Conservation (phyloP, 257 asterid species). For the Coffea eugenioides region DNA sequence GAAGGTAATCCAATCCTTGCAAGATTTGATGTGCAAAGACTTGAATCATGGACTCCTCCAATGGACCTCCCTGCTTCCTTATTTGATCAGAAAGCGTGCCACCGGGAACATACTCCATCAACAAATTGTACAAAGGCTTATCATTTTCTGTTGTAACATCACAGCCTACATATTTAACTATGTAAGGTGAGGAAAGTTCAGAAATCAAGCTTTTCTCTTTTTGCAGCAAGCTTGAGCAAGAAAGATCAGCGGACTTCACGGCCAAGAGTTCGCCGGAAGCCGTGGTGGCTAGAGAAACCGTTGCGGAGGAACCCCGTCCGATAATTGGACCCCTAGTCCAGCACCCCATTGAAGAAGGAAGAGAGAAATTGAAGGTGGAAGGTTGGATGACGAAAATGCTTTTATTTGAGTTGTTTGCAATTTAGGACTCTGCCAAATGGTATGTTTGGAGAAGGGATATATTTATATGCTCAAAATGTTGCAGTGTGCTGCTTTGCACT, state of each 20-base stretch:
- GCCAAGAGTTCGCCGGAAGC: conserved; percentile 57
- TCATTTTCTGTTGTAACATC: conserved; percentile 33
- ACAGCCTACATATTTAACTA: conserved; percentile 57
- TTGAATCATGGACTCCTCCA: conserved; percentile 42
- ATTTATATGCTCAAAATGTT: conserved; percentile 25
- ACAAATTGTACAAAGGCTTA: conserved; percentile 41
- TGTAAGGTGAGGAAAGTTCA: conserved; percentile 54
- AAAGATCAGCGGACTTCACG: conserved; percentile 56
- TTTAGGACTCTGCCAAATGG: not conserved
- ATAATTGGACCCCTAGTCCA: conserved; percentile 79
- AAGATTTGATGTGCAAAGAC: conserved; percentile 40
- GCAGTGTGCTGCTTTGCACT: conserved; percentile 14
- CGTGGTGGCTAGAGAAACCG: conserved; percentile 58
- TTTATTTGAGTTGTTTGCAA: not conserved
- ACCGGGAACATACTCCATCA: conserved; percentile 68
- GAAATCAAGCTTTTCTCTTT: conserved; percentile 55
- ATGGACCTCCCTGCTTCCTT: conserved; percentile 42
- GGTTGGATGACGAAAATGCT: not conserved
- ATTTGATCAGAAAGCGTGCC: conserved; percentile 71
- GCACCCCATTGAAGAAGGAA: conserved; percentile 39
- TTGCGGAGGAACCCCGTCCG: conserved; percentile 81
- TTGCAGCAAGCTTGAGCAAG: conserved; percentile 41
- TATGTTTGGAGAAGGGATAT: not conserved
- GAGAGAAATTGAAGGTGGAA: not conserved
- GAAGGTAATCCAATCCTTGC: conserved; percentile 60